These are phyloP conservation scores for Saksenaea vasiformis DNA, from an alignment of 371 early-diverging fungal species.

Conservation along the genomic window DNA sequence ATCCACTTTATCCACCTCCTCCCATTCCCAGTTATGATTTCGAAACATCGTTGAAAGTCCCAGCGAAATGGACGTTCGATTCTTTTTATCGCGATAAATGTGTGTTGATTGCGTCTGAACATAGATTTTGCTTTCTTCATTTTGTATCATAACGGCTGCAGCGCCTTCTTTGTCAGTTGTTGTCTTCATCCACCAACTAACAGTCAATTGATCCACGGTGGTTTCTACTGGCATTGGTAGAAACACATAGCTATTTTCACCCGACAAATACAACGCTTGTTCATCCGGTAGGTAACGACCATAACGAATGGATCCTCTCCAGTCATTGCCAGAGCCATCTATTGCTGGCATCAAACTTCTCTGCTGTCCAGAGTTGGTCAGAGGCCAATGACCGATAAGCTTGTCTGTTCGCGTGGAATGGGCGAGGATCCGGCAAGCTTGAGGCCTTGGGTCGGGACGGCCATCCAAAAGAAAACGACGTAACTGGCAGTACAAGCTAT, in stretches of 20 bases:
- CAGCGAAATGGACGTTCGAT: conserved; percentile 16
- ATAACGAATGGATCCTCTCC: conserved; percentile 34
- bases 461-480: conserved; percentile 42
- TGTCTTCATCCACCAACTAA: conserved; percentile 53
- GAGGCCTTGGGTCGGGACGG: conserved; percentile 27
- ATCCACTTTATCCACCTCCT: conserved; percentile 16
- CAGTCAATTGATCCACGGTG: conserved; percentile 26
- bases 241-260: conserved; percentile 40
- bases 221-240: conserved; percentile 34
- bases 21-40: conserved; percentile 32
- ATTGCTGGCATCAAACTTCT: conserved; percentile 32
- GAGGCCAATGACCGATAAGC: conserved; percentile 47
- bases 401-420: conserved; percentile 24
- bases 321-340: conserved; percentile 42
- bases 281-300: conserved; percentile 12
- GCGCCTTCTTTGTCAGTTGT: conserved; percentile 20
- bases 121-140: conserved; percentile 38
- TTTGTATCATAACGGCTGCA: conserved; percentile 43
- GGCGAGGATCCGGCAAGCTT: conserved; percentile 31
- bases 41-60: conserved; percentile 24
- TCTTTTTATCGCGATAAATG: background rate
- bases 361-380: conserved; percentile 13
- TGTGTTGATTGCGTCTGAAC: conserved; percentile 25
- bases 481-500: conserved; percentile 47
- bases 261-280: conserved; percentile 28